A percentile compares a stretch with the other conserved stretches of the same genome.
These are phyloP conservation scores for Exophiala oligosperma DNA, from an alignment of 2,329 filamentous ascomycete genomes.

Conservation along the genomic window DNA sequence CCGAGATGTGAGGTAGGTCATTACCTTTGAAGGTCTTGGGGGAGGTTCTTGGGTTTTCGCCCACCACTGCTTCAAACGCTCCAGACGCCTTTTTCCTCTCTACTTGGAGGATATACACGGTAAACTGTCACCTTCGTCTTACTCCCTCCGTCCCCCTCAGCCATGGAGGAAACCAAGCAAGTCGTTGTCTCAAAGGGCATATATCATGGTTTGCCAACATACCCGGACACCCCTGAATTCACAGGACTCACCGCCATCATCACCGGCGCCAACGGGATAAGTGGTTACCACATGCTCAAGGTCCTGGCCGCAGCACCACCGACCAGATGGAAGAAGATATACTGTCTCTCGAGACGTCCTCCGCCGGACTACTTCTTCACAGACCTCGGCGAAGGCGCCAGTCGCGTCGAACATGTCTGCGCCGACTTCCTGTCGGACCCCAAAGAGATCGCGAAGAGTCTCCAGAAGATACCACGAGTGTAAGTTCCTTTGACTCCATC, in stretches of 20 bases:
- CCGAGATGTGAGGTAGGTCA: too few species aligned
- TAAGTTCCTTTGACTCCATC: background rate
- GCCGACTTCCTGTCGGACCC: slow-evolving; percentile 36
- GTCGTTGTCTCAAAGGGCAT: slow-evolving; percentile 38
- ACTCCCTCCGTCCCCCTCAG: background rate
- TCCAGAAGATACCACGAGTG: slow-evolving; percentile 30
- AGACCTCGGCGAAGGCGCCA: slow-evolving; percentile 35
- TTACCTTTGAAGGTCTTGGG: too few species aligned
- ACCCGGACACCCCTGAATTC: slow-evolving; percentile 34
- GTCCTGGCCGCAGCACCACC: slow-evolving; percentile 42
- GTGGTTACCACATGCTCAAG: slow-evolving; percentile 51
- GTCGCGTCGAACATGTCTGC: slow-evolving; percentile 43
- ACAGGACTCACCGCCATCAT: slow-evolving; percentile 51
- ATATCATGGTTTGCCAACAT: slow-evolving; percentile 51
- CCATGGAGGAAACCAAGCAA: background rate
- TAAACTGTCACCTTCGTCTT: too few species aligned
- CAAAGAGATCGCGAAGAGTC: slow-evolving; percentile 27
- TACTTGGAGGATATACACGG: too few species aligned
- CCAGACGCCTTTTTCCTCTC: too few species aligned
- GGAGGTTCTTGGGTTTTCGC: too few species aligned
- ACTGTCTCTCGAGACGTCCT: slow-evolving; percentile 47
- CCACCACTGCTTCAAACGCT: too few species aligned
- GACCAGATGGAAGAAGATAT: slow-evolving; percentile 53
- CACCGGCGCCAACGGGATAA: slow-evolving; percentile 55
- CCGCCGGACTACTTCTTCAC: slow-evolving; percentile 32